A percentile compares a stretch with the other conserved stretches of the same genome.
Evolutionary conservation across 129 eudicot species (phyloP).

Genomic region (Artemisia argyi): DNA sequence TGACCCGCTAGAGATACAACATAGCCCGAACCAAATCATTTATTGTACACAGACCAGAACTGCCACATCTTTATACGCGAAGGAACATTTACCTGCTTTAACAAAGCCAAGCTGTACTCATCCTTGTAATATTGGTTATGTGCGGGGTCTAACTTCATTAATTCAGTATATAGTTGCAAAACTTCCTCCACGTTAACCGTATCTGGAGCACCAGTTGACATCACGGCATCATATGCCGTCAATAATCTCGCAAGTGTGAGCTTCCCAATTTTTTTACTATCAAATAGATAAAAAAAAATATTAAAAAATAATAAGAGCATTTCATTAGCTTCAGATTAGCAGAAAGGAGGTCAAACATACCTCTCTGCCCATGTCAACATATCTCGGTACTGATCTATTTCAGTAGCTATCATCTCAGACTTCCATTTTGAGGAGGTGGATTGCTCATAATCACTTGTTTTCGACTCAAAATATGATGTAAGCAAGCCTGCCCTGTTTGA

Average conservation of each 20-base stretch:
- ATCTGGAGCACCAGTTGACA: slow-evolving; percentile 25
- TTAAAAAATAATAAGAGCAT: background rate
- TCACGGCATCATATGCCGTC: slow-evolving; percentile 68
- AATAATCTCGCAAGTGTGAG: slow-evolving; percentile 91
- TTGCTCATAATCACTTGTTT: too few relatives aligned
- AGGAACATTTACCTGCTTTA: slow-evolving; percentile 59
- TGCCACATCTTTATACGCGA: background rate
- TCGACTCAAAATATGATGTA: too few relatives aligned
- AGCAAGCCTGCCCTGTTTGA: too few relatives aligned
- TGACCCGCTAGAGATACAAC: background rate
- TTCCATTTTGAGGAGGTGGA: slow-evolving; percentile 30
- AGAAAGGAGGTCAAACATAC: slow-evolving; percentile 40
- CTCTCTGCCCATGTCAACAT: slow-evolving; percentile 61
- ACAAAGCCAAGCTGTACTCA: slow-evolving; percentile 67
- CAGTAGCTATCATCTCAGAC: slow-evolving; percentile 52
- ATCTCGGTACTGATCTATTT: slow-evolving; percentile 69
- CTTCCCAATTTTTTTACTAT: slow-evolving; percentile 85
- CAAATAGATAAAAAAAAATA: slow-evolving; percentile 9
- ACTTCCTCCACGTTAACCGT: slow-evolving; percentile 49
- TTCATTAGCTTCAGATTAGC: background rate
- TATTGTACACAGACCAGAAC: background rate
- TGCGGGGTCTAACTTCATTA: slow-evolving; percentile 71
- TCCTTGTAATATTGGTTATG: slow-evolving; percentile 82
- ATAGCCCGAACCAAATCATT: too few relatives aligned
- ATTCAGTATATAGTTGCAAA: slow-evolving; percentile 59